Base-by-base conservation (phyloP, 2,329 filamentous ascomycete genomes). In the Aspergillus sp. region DNA sequence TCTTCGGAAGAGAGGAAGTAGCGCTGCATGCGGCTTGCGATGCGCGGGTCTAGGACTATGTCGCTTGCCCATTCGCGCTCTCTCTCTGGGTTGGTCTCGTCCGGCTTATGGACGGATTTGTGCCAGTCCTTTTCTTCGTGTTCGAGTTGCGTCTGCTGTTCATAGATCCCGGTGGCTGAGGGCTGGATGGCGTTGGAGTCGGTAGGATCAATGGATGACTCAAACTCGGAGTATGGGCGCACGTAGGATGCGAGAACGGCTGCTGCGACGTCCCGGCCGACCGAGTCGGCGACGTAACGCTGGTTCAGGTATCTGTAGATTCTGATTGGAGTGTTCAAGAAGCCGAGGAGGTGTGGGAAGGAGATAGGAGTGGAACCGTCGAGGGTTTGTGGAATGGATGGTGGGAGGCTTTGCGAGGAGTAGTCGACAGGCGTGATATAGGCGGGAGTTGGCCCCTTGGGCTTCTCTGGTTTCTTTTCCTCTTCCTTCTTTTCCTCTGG, bases 301-400 rank as follows among this genome's bases (percentile, higher is more conserved):
- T 75, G 88, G 73, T 89, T 96, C 60, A 99, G 81, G 82, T 93
- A 99, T 63, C 95, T 90, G 70, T 89, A 90, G 60, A 98, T 82
- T 59, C 95, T 88, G 63, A 87, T 89, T 0, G 92, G 90, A 3
- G 93, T 97, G 77, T 95, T 93, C 62, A 90, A 79, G 80, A 99
- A 96, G 59, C 95, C 95, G 31, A 99, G 88, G 58, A 97, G 84
- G 73, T 98, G 93, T 1, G 93, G 93, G 74, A 96, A 90, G 43
- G 85, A 81, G 59, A 99, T 83, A 14, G 89, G 82, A 23, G 84
- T 80, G 6, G 89, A 87, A 44, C 91, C 91, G 39, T 87, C 84
- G 68, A 99, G 86, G 58, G 88, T 84, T 61, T 80, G 70, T 3
- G 93, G 93, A 44, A 89, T 84, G 45, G 83, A 80, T 31, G 81